These are phyloP conservation scores for Lachancea fermentati DNA, from an alignment of 805 yeast species.

Conservation along the genomic window DNA sequence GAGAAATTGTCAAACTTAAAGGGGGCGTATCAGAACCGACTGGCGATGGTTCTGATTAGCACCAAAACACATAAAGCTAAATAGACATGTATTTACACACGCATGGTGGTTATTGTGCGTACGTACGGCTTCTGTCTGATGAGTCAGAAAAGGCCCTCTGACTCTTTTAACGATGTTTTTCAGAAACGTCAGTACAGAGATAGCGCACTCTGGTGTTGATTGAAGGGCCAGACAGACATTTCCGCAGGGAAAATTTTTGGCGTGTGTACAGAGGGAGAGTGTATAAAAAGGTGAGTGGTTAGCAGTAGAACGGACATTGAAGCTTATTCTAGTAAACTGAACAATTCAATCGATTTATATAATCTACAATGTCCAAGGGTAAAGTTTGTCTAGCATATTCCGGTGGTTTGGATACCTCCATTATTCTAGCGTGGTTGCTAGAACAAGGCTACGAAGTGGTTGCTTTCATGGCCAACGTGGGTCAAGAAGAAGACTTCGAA, in stretches of 20 bases:
- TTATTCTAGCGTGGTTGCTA: constrained; percentile 95
- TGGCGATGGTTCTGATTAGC: too few relatives aligned
- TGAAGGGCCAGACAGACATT: neutral
- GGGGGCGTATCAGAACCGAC: too few relatives aligned
- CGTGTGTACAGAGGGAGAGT: neutral
- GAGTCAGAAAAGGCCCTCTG: neutral
- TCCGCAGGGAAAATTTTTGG: neutral
- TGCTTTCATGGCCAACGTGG: constrained; percentile 97
- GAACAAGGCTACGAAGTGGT: constrained; percentile 98
- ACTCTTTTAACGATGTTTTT: neutral
- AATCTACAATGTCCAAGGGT: constrained; percentile 79
- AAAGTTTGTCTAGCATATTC: constrained; percentile 99
- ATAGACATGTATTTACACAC: too few relatives aligned
- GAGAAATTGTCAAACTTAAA: neutral
- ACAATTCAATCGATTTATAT: neutral
- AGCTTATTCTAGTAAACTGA: too few relatives aligned
- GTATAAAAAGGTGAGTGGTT: neutral
- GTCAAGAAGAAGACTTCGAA: constrained; percentile 98
- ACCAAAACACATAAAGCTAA: too few relatives aligned
- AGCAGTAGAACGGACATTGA: neutral
- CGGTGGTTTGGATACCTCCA: constrained; percentile 98
- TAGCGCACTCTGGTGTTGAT: neutral
- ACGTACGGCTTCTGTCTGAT: neutral
- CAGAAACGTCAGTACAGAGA: neutral
- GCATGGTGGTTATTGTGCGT: too few relatives aligned